phyloP scores from a whole-genome alignment of 176 grass and related monocot genomes.

The Leersia perrieri region DNA sequence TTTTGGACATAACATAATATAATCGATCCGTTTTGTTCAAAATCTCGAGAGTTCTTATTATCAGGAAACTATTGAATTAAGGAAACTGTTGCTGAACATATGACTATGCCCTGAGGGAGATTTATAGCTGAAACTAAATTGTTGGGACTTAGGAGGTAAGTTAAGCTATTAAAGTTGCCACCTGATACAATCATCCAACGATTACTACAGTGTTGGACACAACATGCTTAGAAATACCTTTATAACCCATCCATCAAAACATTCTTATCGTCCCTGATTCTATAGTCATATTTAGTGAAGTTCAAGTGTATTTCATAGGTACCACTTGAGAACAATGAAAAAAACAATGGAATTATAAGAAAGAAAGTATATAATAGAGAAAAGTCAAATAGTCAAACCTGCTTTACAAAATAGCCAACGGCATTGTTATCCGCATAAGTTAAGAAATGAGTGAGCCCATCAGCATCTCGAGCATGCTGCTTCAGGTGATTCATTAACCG shows the following conservation, averaged over 20 bases:
- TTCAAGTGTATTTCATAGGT: neutral
- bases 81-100: neutral
- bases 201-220: neutral
- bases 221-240: neutral
- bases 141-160: neutral
- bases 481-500: conserved; percentile 99
- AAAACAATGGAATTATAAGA: neutral
- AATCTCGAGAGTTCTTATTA: neutral
- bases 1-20: neutral
- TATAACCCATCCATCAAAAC: neutral
- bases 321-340: neutral
- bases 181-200: neutral
- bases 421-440: conserved; percentile 99
- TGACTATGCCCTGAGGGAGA: neutral
- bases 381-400: conserved; percentile 48
- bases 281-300: neutral
- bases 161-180: neutral
- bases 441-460: conserved; percentile 96
- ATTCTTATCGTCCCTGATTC: neutral
- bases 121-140: neutral
- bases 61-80: neutral
- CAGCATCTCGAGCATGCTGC: conserved; percentile 93
- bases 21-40: neutral
- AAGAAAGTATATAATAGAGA: neutral
- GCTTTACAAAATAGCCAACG: conserved; percentile 96